These are phyloP conservation scores for Talaromyces liani DNA, from an alignment of 495 filamentous ascomycete genomes.

Conservation along the genomic window DNA sequence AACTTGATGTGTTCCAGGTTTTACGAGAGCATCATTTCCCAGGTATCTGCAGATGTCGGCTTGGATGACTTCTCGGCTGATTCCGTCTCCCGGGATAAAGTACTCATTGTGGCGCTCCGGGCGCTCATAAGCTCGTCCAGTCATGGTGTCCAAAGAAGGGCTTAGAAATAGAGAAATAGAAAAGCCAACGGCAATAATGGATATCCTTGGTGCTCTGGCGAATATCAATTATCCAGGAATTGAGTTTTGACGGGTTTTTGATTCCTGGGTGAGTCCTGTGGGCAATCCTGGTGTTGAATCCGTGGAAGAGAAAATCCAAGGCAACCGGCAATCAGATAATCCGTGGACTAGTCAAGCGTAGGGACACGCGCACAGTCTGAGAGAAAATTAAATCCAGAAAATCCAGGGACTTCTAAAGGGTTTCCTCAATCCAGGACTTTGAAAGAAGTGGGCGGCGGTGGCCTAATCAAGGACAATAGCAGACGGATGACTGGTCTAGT, in stretches of 20 bases:
- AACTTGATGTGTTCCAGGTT: conserved; percentile 78
- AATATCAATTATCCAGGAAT: neutral
- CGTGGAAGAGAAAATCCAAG: conserved; percentile 3
- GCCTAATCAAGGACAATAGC: neutral
- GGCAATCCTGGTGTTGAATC: neutral
- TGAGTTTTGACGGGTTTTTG: neutral
- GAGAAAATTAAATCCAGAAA: neutral
- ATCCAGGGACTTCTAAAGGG: neutral
- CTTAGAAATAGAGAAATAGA: conserved; percentile 13
- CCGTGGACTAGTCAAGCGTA: neutral
- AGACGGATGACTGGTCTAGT: conserved; percentile 7
- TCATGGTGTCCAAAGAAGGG: conserved; percentile 32
- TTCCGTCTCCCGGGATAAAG: conserved; percentile 83
- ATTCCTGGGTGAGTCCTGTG: neutral
- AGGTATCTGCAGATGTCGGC: conserved; percentile 93
- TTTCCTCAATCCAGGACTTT: neutral
- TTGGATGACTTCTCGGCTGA: conserved; percentile 88
- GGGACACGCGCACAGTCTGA: conserved; percentile 1
- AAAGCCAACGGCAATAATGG: conserved; percentile 13
- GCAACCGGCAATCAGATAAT: conserved; percentile 1
- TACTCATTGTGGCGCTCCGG: conserved; percentile 67
- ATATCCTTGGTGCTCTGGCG: conserved; percentile 5
- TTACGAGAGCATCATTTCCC: conserved; percentile 83
- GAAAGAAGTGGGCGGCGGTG: neutral
- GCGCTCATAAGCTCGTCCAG: conserved; percentile 32